phyloP scores from a whole-genome alignment of 169 alveolate species.

The Eimeria maxima region DNA sequence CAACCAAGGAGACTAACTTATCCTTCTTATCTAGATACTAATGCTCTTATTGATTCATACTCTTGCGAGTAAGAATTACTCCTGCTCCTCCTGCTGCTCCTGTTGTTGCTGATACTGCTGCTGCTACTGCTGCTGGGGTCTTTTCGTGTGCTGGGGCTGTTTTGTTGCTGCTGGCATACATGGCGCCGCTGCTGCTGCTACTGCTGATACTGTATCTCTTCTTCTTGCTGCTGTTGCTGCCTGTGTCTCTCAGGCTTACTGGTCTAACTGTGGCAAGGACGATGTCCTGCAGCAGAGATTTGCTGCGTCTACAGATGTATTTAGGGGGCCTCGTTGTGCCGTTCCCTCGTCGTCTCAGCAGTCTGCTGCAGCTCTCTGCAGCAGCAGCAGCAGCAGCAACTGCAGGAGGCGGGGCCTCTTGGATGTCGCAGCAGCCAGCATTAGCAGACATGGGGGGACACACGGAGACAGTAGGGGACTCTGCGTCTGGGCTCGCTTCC shows the following conservation, averaged over 20 bases:
- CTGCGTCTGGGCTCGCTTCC: too few species aligned
- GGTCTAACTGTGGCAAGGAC: constrained; percentile 42
- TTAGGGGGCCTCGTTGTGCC: constrained; percentile 28
- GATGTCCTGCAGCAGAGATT: constrained; percentile 36
- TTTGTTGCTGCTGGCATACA: neutral
- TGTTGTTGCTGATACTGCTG: constrained; percentile 25
- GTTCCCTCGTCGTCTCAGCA: constrained; percentile 27
- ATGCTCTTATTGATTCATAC: neutral
- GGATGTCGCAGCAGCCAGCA: constrained; percentile 7
- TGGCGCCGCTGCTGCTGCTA: constrained; percentile 8
- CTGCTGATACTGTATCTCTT: neutral
- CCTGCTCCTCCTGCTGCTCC: neutral
- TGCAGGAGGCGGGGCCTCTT: constrained; percentile 13
- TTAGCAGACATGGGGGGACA: neutral
- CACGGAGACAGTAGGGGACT: neutral
- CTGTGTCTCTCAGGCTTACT: neutral
- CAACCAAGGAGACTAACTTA: constrained; percentile 30
- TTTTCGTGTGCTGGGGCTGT: too few species aligned
- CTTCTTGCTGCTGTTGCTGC: constrained; percentile 30
- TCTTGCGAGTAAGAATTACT: constrained; percentile 71
- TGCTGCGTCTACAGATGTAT: constrained; percentile 28
- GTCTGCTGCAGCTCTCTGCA: constrained; percentile 55
- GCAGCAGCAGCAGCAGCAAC: constrained; percentile 66
- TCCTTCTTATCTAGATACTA: neutral
- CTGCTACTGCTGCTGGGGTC: neutral